Percentiles rank a stretch among this genome's conserved stretches.
These are phyloP conservation scores for Tricholoma flavovirens DNA, from an alignment of 768 basidiomycete species.

Conservation along the genomic window DNA sequence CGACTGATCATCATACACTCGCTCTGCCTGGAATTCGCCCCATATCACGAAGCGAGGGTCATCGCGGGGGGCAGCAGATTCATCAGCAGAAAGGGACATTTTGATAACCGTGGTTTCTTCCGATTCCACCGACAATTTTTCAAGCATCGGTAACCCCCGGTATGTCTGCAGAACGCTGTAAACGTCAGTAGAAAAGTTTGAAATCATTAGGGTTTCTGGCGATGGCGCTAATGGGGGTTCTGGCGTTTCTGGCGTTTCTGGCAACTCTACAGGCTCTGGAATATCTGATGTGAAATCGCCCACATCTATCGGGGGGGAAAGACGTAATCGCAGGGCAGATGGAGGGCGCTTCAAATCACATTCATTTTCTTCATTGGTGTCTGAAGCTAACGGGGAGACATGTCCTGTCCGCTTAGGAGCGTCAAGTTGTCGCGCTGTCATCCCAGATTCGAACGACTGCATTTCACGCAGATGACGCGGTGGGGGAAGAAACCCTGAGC, in stretches of 20 bases:
- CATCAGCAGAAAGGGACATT: constrained; percentile 60
- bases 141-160: constrained; percentile 67
- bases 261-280: constrained; percentile 6
- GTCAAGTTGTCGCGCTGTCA: constrained; percentile 62
- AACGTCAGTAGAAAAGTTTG: constrained; percentile 66
- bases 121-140: constrained; percentile 52
- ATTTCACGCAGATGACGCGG: constrained; percentile 69
- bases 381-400: constrained; percentile 10
- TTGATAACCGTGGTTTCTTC: constrained; percentile 65
- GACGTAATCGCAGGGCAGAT: constrained; percentile 20
- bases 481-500: constrained; percentile 35
- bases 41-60: constrained; percentile 92
- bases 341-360: constrained; percentile 18
- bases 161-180: constrained; percentile 82
- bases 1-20: constrained; percentile 27
- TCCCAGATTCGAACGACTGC: constrained; percentile 82
- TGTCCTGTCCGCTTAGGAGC: constrained; percentile 7
- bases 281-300: constrained; percentile 7
- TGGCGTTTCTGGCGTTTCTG: constrained; percentile 14
- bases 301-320: constrained; percentile 6
- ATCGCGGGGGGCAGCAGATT: constrained; percentile 69
- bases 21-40: constrained; percentile 51
- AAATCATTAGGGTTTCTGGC: constrained; percentile 47
- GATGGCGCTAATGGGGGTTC: constrained; percentile 24
- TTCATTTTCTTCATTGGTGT: constrained; percentile 12